Base-by-base conservation (phyloP, 108 stramenopile genomes). In the Fistulifera pelliculosa region DNA sequence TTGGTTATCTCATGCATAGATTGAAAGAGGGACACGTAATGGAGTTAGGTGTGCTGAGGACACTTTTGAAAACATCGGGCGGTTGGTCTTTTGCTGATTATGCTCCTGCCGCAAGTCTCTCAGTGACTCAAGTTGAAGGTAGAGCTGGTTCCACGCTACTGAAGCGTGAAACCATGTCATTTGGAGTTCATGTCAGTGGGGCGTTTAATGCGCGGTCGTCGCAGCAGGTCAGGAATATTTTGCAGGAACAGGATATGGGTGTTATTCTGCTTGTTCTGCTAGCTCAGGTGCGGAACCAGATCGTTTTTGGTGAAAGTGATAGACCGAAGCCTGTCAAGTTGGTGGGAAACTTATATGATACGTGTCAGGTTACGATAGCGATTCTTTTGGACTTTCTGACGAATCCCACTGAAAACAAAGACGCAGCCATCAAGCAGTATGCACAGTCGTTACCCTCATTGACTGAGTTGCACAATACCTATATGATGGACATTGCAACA, bases 81-180 rank as follows among this genome's bases (percentile, higher is more conserved):
- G 89, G 90, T 0, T 86, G 78, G 52, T 60, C 73, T 15, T 87
- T 87, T 60, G 83, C 79, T 3, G 90, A 91, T 52, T 90, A 80
- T 52, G 76, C 82, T 19, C 77, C 85, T 6, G 83, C 83, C 25
- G 78, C 82, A 47, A 71, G 77, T 6, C 58, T 90, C 45, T 88
- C 87, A 1, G 57, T 69, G 17, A 62, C 66, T 15, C 88, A 91
- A 61, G 58, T 94, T 42, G 83, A 85, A 27, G 87, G 89, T 22
- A 50, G 82, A 19, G 74, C 79, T 27, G 89, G 89, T 40, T 80
- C 76, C 12, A 54, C 63, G 10, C 56, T 73, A 15, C 74, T 94
- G 47, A 77, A 81, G 43, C 57, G 82, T 12, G 87, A 94, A 65
- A 90, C 87, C 0, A 84, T 84, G 60, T 76, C 79, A 3, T 94